A percentile compares a stretch with the other conserved stretches of the same genome.
Conservation (phyloP, 352 stramenopile genomes). For the Phytophthora ohioensis region DNA sequence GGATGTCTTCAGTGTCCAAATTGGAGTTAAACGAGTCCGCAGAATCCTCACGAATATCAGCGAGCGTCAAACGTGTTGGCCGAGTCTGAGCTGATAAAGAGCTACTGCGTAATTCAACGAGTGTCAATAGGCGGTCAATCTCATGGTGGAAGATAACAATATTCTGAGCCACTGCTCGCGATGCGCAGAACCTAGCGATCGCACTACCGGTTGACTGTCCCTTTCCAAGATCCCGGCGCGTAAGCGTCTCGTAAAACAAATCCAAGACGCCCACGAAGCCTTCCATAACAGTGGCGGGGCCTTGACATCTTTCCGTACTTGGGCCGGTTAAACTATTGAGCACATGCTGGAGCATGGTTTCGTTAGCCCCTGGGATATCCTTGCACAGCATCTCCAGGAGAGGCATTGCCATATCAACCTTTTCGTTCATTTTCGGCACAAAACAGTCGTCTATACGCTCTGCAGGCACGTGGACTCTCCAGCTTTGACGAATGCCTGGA, state of each 20-base stretch:
- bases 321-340: constrained; percentile 19
- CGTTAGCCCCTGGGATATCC: constrained; percentile 5
- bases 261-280: constrained; percentile 28
- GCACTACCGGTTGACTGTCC: constrained; percentile 21
- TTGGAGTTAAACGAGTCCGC: constrained; percentile 13
- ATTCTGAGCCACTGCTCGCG: constrained; percentile 27
- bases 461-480: constrained; percentile 17
- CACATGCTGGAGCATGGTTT: constrained; percentile 26
- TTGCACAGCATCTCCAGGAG: constrained; percentile 15
- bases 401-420: constrained; percentile 31
- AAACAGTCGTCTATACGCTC: constrained; percentile 35
- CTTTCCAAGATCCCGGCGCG: constrained; percentile 23
- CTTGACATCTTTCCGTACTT: constrained; percentile 16
- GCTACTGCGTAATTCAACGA: constrained; percentile 18
- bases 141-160: constrained; percentile 36
- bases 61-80: constrained; percentile 18
- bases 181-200: constrained; percentile 29
- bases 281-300: constrained; percentile 25
- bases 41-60: constrained; percentile 26
- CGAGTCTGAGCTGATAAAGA: constrained; percentile 1
- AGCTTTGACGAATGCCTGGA: constrained; percentile 25
- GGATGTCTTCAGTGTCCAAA: constrained; percentile 11
- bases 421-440: constrained; percentile 35
- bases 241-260: constrained; percentile 32
- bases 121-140: constrained; percentile 32